These are phyloP conservation scores for Raffaelea arxii DNA, from an alignment of 2,329 filamentous ascomycete genomes.

Conservation along the genomic window DNA sequence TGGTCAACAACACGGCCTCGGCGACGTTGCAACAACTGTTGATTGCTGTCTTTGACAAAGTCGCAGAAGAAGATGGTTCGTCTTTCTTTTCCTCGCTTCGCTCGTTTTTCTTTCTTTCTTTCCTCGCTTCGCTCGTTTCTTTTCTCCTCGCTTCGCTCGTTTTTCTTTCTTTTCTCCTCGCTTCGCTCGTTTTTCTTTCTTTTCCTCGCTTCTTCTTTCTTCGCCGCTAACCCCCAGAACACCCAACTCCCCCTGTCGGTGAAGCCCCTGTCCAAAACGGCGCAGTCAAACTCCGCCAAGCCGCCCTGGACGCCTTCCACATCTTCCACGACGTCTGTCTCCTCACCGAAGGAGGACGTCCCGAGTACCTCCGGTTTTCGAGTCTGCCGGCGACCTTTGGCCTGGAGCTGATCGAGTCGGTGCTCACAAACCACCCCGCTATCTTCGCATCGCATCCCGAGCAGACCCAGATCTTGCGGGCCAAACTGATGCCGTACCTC, in stretches of 20 bases:
- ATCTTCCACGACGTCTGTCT: slow-evolving; percentile 87
- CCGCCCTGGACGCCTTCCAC: slow-evolving; percentile 76
- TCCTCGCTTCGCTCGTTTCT: too few species aligned
- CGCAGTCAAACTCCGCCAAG: slow-evolving; percentile 56
- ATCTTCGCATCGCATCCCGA: slow-evolving; percentile 73
- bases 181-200: too few species aligned
- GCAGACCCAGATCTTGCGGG: slow-evolving; percentile 67
- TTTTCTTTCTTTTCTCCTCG: too few species aligned
- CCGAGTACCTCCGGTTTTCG: slow-evolving; percentile 72
- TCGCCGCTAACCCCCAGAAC: too few species aligned
- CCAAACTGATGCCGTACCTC: slow-evolving; percentile 73
- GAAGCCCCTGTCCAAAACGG: slow-evolving; percentile 60
- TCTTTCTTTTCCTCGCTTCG: slow-evolving; percentile 12
- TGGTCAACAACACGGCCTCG: slow-evolving; percentile 90
- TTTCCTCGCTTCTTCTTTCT: too few species aligned
- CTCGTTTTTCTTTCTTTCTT: too few species aligned
- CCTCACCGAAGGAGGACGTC: slow-evolving; percentile 72
- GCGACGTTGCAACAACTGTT: slow-evolving; percentile 94
- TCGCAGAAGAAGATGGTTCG: slow-evolving; percentile 69
- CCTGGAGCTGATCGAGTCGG: slow-evolving; percentile 83
- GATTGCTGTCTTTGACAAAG: slow-evolving; percentile 87
- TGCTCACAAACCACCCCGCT: slow-evolving; percentile 74
- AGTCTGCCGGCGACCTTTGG: slow-evolving; percentile 74
- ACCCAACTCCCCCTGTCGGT: too few species aligned
- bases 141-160: too few species aligned